Conservation (phyloP, 306 rosid species). For the Cucumis cinereus region DNA sequence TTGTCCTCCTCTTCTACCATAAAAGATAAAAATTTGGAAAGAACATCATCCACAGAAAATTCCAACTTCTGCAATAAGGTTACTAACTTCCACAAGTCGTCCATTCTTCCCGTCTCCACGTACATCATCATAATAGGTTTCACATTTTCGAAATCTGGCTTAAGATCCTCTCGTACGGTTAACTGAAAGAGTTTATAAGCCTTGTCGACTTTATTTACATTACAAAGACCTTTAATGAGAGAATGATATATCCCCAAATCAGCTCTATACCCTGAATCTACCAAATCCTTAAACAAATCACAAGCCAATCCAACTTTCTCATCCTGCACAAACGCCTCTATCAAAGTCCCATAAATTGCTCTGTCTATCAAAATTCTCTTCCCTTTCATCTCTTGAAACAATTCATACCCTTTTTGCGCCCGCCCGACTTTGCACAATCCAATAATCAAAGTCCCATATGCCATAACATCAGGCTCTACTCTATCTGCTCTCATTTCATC, state of each 20-base stretch:
- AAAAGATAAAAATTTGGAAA: constrained; percentile 36
- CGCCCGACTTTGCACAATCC: constrained; percentile 51
- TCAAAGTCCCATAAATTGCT: constrained; percentile 44
- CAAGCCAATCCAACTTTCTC: constrained; percentile 47
- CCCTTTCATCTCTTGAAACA: constrained; percentile 74
- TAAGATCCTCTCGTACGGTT: constrained; percentile 44
- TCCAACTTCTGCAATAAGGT: constrained; percentile 45
- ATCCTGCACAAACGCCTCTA: constrained; percentile 52
- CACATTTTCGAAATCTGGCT: constrained; percentile 35
- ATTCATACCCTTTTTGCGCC: constrained; percentile 43
- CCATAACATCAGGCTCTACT: constrained; percentile 55
- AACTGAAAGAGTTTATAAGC: constrained; percentile 58
- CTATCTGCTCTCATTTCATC: constrained; percentile 60
- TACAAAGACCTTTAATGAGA: constrained; percentile 67
- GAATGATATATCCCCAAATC: constrained; percentile 62
- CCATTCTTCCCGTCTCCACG: constrained; percentile 32
- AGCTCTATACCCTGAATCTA: constrained; percentile 57
- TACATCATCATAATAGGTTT: constrained; percentile 44
- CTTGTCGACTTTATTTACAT: constrained; percentile 40
- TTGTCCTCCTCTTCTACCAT: constrained; percentile 38
- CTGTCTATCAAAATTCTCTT: constrained; percentile 64
- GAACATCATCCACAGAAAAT: constrained; percentile 32
- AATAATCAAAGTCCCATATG: constrained; percentile 50
- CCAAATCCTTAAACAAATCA: constrained; percentile 66
- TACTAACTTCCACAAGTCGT: constrained; percentile 42